Base-by-base conservation (phyloP, 2,329 filamentous ascomycete genomes). In the Colletotrichum sp. region DNA sequence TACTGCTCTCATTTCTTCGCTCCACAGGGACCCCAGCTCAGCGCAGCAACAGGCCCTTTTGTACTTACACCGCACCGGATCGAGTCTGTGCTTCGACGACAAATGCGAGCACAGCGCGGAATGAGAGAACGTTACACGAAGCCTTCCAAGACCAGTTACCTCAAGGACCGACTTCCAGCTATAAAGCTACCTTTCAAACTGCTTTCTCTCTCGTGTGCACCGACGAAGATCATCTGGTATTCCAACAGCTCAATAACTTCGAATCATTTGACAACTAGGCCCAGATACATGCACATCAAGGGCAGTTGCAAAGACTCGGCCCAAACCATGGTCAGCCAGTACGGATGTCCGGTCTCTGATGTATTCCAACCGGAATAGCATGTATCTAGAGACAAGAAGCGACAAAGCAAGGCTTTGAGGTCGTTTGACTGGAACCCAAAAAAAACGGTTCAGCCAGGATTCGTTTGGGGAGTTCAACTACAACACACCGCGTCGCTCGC, bases 241-340 rank as follows among this genome's bases (percentile, higher is more conserved):
- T 38, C 14, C 34, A 38, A 38, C 34, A 16, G 34, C 34, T 38
- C 14, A 7, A 38, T 38, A 16, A 8, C 34, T 16, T 38, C 14
- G 8, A 38, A 10, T 10, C 1, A 6, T 3, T 43, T n/a, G 3
- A 43, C 38, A 10, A 18, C 38, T n/a, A 3, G 4, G 16, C 16
- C 4, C 38, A n/a, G 2, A 18, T 18, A 18, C 2, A 4, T 38
- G 14, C 14, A 16, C 14, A 9, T 43, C 8, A n/a, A 43, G 8
- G 38, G 8, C 38, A 43, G 8, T 43, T n/a, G 8, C 38, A 43
- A 43, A 43, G 18, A 43, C 38, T n/a, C 38, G 3, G 4, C 0
- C 18, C 5, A 43, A 18, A 3, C 9, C 0, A n/a, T 0, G 0
- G 5, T n/a, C 38, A 43, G 38, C 16, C 0, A 43, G 16, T 4